Evolutionary conservation across 768 basidiomycete species (phyloP).

Genomic region (Lentinula boryana): DNA sequence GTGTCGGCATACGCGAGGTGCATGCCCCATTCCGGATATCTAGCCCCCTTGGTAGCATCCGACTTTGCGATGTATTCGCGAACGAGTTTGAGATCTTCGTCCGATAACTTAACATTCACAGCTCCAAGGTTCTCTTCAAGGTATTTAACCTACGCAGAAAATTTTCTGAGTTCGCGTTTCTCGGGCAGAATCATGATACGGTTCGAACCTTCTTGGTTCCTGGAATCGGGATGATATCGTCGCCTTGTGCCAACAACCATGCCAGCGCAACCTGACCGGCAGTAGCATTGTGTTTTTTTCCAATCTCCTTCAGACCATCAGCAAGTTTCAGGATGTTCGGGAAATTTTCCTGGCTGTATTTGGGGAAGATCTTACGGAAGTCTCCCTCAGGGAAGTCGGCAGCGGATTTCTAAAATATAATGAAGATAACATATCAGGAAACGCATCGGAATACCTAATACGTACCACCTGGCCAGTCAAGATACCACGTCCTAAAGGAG

Average conservation of each 20-base stretch:
- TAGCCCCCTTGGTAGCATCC: background rate
- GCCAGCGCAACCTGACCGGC: slow-evolving; percentile 38
- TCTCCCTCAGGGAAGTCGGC: slow-evolving; percentile 26
- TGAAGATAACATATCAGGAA: background rate
- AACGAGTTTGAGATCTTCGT: slow-evolving; percentile 23
- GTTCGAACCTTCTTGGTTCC: slow-evolving; percentile 26
- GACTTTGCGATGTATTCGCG: slow-evolving; percentile 9
- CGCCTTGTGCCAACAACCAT: slow-evolving; percentile 30
- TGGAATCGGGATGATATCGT: slow-evolving; percentile 30
- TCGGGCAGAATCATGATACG: background rate
- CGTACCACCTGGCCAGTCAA: slow-evolving; percentile 39
- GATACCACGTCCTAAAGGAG: slow-evolving; percentile 48
- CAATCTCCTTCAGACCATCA: slow-evolving; percentile 26
- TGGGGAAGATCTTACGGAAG: slow-evolving; percentile 27
- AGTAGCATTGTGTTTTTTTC: slow-evolving; percentile 27
- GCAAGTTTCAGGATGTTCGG: slow-evolving; percentile 34
- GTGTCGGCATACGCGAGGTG: background rate
- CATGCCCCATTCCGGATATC: slow-evolving; percentile 2
- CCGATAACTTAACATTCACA: slow-evolving; percentile 17
- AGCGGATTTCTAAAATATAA: background rate
- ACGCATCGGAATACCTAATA: slow-evolving; percentile 15
- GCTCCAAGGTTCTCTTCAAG: slow-evolving; percentile 33
- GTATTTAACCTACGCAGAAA: slow-evolving; percentile 20
- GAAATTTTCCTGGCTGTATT: slow-evolving; percentile 36
- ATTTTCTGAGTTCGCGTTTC: background rate